Evolutionary conservation across 306 rosid species (phyloP).

Genomic region (Fragaria nilgerrensis): DNA sequence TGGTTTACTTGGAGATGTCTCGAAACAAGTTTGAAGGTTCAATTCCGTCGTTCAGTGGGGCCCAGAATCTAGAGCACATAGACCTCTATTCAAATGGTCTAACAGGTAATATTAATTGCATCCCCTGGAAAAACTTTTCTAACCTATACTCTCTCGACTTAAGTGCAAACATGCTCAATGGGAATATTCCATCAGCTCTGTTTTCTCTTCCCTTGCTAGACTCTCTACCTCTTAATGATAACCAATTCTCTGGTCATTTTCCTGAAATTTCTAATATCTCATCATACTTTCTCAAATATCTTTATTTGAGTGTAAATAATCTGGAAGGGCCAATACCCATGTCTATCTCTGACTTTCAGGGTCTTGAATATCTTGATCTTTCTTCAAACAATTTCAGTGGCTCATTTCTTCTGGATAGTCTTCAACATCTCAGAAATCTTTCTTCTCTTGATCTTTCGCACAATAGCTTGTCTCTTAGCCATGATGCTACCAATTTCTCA

Average conservation of each 20-base stretch:
- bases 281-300: conserved; percentile 16
- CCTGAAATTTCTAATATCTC: conserved; percentile 7
- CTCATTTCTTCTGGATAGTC: neutral
- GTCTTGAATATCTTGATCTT: conserved; percentile 13
- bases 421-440: conserved; percentile 14
- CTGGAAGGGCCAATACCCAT: conserved; percentile 41
- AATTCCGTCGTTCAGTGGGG: conserved; percentile 19
- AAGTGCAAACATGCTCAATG: conserved; percentile 13
- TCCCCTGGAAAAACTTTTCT: conserved; percentile 11
- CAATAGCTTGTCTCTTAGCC: conserved; percentile 5
- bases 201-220: conserved; percentile 17
- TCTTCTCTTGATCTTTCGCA: conserved; percentile 13
- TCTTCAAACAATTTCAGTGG: conserved; percentile 28
- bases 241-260: conserved; percentile 16
- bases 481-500: neutral
- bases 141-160: conserved; percentile 25
- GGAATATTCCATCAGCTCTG: conserved; percentile 28
- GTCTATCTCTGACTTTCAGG: conserved; percentile 8
- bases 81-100: no score
- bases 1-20: conserved; percentile 16
- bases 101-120: conserved; percentile 27
- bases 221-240: neutral
- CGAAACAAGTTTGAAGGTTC: conserved; percentile 21
- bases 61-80: no score
- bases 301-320: conserved; percentile 39